phyloP scores from a whole-genome alignment of 495 filamentous ascomycete genomes.

The Lophiotrema nucula region DNA sequence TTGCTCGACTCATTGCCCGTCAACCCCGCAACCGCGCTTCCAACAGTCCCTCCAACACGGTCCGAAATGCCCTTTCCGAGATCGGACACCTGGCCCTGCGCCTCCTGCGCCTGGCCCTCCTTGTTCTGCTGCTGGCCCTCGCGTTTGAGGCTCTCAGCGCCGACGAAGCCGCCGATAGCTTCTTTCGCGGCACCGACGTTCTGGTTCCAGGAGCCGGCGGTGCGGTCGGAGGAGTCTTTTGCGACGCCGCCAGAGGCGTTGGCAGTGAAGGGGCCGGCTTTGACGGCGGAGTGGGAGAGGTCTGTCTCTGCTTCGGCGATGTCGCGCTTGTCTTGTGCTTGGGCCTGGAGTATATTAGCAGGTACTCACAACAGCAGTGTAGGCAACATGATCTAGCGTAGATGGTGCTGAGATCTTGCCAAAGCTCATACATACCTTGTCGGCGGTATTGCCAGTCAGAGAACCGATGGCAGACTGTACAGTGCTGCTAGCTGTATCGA shows the following conservation, averaged over 20 bases:
- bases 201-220: slow-evolving; percentile 77
- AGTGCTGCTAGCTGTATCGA: slow-evolving; percentile 73
- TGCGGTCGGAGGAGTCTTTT: slow-evolving; percentile 69
- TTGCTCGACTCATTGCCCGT: slow-evolving; percentile 68
- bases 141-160: slow-evolving; percentile 70
- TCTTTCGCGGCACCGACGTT: slow-evolving; percentile 85
- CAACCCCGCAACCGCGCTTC: slow-evolving; percentile 64
- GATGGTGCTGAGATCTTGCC: too few species aligned
- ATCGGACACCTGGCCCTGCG: slow-evolving; percentile 79
- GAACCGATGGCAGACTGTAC: slow-evolving; percentile 70
- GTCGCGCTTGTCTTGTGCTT: slow-evolving; percentile 36
- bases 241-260: slow-evolving; percentile 69
- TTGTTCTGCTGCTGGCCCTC: slow-evolving; percentile 75
- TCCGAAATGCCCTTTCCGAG: slow-evolving; percentile 67
- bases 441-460: slow-evolving; percentile 68
- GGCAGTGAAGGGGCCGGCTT: slow-evolving; percentile 66
- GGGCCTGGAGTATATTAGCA: slow-evolving; percentile 10
- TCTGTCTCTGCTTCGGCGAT: slow-evolving; percentile 63
- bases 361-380: too few species aligned
- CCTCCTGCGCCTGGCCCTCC: slow-evolving; percentile 77
- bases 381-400: too few species aligned
- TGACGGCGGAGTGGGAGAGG: slow-evolving; percentile 69
- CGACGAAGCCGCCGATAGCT: slow-evolving; percentile 69
- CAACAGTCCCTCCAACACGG: slow-evolving; percentile 70
- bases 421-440: slow-evolving; percentile 68